Conservation (phyloP, 2,329 filamentous ascomycete genomes). For the Colletotrichum sublineola region DNA sequence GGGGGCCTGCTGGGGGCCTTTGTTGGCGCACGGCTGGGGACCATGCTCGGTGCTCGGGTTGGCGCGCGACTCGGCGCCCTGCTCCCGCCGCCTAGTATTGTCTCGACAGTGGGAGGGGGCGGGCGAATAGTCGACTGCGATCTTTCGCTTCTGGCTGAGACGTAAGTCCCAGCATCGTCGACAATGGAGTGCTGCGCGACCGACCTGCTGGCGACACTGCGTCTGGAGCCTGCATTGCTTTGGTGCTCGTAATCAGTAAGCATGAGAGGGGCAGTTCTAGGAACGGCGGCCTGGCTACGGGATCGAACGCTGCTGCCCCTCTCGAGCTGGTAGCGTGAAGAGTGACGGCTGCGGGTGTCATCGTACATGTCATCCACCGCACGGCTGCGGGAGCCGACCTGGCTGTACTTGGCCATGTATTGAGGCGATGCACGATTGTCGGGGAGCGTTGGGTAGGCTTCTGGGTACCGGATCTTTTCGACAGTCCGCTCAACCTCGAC, state of each 20-base stretch:
- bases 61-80: conserved; percentile 47
- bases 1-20: conserved; percentile 23
- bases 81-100: conserved; percentile 50
- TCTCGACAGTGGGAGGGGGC: conserved; percentile 47
- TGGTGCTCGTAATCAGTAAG: conserved; percentile 57
- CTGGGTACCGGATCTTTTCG: conserved; percentile 55
- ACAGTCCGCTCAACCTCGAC: conserved; percentile 54
- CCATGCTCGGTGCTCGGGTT: conserved; percentile 46
- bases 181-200: conserved; percentile 14
- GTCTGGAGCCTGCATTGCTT: conserved; percentile 56
- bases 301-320: conserved; percentile 52
- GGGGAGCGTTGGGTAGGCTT: conserved; percentile 49
- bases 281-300: conserved; percentile 56
- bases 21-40: conserved; percentile 36
- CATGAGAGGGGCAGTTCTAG: conserved; percentile 53
- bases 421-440: conserved; percentile 53
- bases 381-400: conserved; percentile 47
- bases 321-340: conserved; percentile 53
- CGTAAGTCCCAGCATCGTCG: conserved; percentile 58
- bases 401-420: conserved; percentile 54
- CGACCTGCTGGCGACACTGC: conserved; percentile 47
- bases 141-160: conserved; percentile 58
- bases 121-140: conserved; percentile 53
- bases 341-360: conserved; percentile 57
- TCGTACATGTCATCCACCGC: conserved; percentile 54